Conservation (phyloP, 306 rosid species). For the Vigna trinervia region DNA sequence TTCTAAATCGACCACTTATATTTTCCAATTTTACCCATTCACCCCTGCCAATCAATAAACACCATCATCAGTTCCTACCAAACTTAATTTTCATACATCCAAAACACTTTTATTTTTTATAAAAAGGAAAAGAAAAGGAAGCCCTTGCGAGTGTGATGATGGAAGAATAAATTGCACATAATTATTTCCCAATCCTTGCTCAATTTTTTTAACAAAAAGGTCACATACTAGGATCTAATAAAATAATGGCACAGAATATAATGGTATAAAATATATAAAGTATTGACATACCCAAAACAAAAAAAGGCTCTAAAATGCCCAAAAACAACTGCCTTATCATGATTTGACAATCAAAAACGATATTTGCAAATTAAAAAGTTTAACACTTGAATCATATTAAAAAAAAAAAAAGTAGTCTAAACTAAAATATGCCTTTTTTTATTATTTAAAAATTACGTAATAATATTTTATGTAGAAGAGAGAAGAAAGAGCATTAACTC, state of each 20-base stretch:
- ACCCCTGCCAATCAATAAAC: neutral
- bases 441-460: neutral
- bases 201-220: slow-evolving; percentile 31
- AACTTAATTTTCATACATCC: slow-evolving; percentile 28
- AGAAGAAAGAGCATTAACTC: slow-evolving; percentile 44
- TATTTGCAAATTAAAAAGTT: slow-evolving; percentile 20
- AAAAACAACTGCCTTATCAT: slow-evolving; percentile 27
- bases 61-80: slow-evolving; percentile 21
- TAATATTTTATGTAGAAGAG: slow-evolving; percentile 8
- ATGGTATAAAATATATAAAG: slow-evolving; percentile 28
- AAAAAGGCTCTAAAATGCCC: slow-evolving; percentile 34
- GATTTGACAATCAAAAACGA: slow-evolving; percentile 56
- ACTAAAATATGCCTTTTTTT: neutral
- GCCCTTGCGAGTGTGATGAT: slow-evolving; percentile 40
- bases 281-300: slow-evolving; percentile 42
- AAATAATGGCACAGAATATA: slow-evolving; percentile 50
- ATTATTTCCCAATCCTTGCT: slow-evolving; percentile 41
- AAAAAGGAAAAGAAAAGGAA: neutral
- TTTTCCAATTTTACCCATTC: neutral
- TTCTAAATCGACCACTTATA: neutral
- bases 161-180: slow-evolving; percentile 41
- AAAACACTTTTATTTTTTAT: neutral
- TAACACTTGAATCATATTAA: neutral
- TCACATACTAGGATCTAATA: slow-evolving; percentile 58
- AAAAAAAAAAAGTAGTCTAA: neutral